Evolutionary conservation across 1,284 basidiomycete species (phyloP).

Genomic region (Athelia psychrophila): DNA sequence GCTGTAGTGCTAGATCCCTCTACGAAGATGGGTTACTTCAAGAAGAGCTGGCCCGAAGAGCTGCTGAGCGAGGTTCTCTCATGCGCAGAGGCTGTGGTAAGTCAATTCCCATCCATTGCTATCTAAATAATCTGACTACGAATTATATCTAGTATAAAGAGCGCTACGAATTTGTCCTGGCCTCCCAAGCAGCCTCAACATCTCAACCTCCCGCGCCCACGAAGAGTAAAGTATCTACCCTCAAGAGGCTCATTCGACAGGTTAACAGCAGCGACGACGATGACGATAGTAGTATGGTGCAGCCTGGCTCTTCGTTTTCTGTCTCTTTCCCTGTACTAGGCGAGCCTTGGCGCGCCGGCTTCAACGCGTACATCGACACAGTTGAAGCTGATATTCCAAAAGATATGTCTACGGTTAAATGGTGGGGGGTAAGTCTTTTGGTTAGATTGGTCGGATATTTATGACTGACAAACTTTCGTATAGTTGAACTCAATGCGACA

Average conservation of each 20-base stretch:
- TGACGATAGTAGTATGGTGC: no score
- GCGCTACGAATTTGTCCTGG: slow-evolving; percentile 3
- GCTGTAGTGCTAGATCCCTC: background rate
- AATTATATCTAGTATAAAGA: slow-evolving; percentile 11
- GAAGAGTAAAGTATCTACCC: background rate
- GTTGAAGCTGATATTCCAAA: slow-evolving; percentile 15
- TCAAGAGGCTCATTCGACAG: background rate
- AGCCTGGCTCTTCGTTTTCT: background rate
- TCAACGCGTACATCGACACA: slow-evolving; percentile 20
- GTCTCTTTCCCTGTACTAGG: background rate
- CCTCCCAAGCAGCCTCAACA: slow-evolving; percentile 2
- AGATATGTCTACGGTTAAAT: slow-evolving; percentile 21
- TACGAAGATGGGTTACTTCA: background rate
- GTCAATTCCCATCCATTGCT: slow-evolving; percentile 1
- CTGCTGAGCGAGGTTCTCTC: slow-evolving; percentile 11
- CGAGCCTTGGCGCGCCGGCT: slow-evolving; percentile 19
- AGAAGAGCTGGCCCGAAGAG: slow-evolving; percentile 3
- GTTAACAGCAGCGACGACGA: background rate
- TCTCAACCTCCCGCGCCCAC: background rate
- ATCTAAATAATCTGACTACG: background rate
- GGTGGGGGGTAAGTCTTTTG: slow-evolving; percentile 27
- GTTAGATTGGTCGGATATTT: slow-evolving; percentile 1
- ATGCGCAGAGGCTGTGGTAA: slow-evolving; percentile 18
- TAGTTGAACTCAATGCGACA: slow-evolving; percentile 21
- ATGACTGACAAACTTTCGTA: background rate